Evolutionary conservation across 768 basidiomycete genomes (phyloP).

Genomic region (Leccinellum albellum): DNA sequence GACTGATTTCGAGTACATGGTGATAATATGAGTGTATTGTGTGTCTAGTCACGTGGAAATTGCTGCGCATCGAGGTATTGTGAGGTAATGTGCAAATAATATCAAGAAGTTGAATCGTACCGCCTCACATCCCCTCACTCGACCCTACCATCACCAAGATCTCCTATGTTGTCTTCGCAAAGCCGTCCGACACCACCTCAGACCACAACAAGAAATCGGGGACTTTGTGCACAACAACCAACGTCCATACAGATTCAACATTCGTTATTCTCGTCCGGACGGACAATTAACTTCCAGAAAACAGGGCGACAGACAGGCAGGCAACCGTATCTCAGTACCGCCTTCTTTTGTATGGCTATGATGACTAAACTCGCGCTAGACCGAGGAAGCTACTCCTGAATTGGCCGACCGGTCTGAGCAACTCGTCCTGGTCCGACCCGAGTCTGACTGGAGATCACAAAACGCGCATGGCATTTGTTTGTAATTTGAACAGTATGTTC

Average conservation of each 20-base stretch:
- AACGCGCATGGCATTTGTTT: slow-evolving; percentile 90
- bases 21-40: no score
- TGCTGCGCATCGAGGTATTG: no score
- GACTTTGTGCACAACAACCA: slow-evolving; percentile 35
- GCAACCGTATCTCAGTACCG: slow-evolving; percentile 68
- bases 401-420: slow-evolving; percentile 67
- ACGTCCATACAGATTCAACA: slow-evolving; percentile 44
- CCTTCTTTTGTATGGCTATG: not conserved
- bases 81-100: no score
- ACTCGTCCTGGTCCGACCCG: slow-evolving; percentile 92
- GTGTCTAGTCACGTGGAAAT: no score
- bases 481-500: slow-evolving; percentile 85
- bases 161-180: slow-evolving; percentile 10
- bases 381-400: slow-evolving; percentile 56
- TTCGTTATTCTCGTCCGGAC: slow-evolving; percentile 49
- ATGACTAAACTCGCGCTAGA: slow-evolving; percentile 30
- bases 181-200: slow-evolving; percentile 13
- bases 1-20: no score
- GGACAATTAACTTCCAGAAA: slow-evolving; percentile 36
- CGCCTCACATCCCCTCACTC: no score
- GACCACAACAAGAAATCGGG: slow-evolving; percentile 34
- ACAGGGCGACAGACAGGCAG: slow-evolving; percentile 59
- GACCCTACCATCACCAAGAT: no score
- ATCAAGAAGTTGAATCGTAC: no score
- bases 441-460: slow-evolving; percentile 92